Conservation (phyloP, 106 monocot species). For the Hemerocallis citrina region DNA sequence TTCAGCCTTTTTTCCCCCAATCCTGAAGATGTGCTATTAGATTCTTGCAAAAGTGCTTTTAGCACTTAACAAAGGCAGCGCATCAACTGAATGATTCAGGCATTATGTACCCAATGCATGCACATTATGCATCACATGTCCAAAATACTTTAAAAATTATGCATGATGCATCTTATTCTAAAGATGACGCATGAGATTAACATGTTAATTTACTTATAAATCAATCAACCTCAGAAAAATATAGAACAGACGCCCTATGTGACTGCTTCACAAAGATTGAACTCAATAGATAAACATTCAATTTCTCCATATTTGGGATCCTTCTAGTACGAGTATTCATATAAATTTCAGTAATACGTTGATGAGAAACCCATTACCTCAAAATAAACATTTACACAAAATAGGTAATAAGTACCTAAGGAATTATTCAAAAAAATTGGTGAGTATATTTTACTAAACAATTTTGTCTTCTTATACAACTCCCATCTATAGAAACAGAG, state of each 20-base stretch:
- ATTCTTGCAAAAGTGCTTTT: too few species aligned
- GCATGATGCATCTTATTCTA: not conserved
- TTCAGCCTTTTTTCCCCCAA: too few species aligned
- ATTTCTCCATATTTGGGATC: constrained; percentile 86
- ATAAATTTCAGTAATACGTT: not conserved
- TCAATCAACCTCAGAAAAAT: not conserved
- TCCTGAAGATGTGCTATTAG: too few species aligned
- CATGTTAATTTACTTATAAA: not conserved
- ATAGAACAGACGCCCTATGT: constrained; percentile 53
- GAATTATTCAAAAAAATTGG: too few species aligned
- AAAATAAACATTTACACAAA: too few species aligned
- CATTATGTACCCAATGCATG: not conserved
- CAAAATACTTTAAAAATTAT: too few species aligned
- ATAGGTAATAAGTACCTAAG: too few species aligned
- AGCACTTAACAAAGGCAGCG: not conserved
- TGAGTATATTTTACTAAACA: too few species aligned
- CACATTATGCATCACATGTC: not conserved
- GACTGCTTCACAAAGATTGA: constrained; percentile 94
- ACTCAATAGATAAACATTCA: constrained; percentile 90
- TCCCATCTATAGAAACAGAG: too few species aligned
- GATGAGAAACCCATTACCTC: too few species aligned
- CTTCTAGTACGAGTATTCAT: constrained; percentile 42
- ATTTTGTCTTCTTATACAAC: too few species aligned
- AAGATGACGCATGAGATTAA: not conserved
- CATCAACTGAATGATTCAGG: not conserved